Evolutionary conservation across 2,329 filamentous ascomycete species (phyloP), one percentile per base, ranked within the genome.

Genomic region (Neopestalotiopsis sp.): DNA sequence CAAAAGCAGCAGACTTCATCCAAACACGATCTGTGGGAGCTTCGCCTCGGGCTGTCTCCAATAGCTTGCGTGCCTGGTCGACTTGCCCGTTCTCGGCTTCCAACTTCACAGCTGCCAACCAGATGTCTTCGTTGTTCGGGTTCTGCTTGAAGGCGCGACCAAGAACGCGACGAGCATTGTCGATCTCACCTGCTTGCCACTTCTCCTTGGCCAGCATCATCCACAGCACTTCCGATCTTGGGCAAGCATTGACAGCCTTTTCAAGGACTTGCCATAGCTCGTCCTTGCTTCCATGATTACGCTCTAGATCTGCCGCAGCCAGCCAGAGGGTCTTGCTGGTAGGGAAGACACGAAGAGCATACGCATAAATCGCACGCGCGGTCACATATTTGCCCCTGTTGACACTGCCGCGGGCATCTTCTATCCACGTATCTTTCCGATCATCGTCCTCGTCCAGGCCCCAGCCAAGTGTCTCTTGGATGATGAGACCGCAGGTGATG

Each of bases 71-170:
- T 0, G 96, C 96, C 77, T 96, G 90, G 49, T 94, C 92, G 56
- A 89, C 91, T 75, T 97, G 90, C 58, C 91, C 89, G 70, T 94
- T 95, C 76, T 98, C 95, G 0, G 96, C 94, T 81, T 99, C 96
- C 38, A 99, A 89, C 80, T 98, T 97, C 73, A 99, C 96, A 61
- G 96, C 96, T 17, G 95, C 93, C 62, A 98, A 90, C 92, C 96
- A 99, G 73, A 99, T 98, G 79, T 98, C 94, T 80, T 99, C 96
- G 81, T 97, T 98, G 79, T 97, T 95, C 1, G 94, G 94, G 75
- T 98, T 97, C 78, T 97, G 94, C 74, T 95, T 92, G 85, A 99
- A 99, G 5, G 95, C 96, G 71, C 92, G 90, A 34, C 91, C 95
- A 17, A 99, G 89, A 1, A 98, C 94, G 71, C 90, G 87, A 68